phyloP scores from a whole-genome alignment of 805 yeast species.

The Pichia californica region DNA sequence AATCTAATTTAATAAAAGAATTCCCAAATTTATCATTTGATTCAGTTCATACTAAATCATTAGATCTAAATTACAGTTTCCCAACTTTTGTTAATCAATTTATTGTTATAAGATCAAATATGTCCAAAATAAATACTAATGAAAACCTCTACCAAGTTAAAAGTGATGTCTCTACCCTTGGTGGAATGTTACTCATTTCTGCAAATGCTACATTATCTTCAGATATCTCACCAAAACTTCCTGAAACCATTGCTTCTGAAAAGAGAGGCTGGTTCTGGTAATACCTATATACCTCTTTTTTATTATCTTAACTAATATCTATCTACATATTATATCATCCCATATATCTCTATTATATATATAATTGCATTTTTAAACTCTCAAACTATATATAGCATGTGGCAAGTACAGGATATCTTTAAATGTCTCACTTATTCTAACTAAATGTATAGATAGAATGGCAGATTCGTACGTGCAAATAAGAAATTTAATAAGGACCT shows the following conservation, averaged over 20 bases:
- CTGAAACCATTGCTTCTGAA: background rate
- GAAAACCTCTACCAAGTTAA: constrained; percentile 35
- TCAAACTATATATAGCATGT: background rate
- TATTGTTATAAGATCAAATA: constrained; percentile 54
- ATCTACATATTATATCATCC: no score
- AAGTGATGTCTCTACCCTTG: constrained; percentile 47
- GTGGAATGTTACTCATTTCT: constrained; percentile 50
- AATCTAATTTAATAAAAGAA: constrained; percentile 25
- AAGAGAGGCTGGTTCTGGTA: constrained; percentile 12
- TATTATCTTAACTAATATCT: no score
- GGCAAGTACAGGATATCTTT: no score
- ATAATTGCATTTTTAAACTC: background rate
- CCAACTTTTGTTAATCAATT: constrained; percentile 81
- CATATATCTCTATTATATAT: background rate
- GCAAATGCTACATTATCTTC: constrained; percentile 36
- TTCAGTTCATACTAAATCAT: constrained; percentile 37
- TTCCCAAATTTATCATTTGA: constrained; percentile 17
- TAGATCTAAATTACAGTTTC: constrained; percentile 49
- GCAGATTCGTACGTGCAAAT: constrained; percentile 4
- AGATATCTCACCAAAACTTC: background rate
- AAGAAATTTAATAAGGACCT: no score
- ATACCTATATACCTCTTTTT: background rate
- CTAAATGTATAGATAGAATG: no score
- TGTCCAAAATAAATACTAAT: constrained; percentile 21
- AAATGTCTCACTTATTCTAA: no score